These are phyloP conservation scores for Phialophora verrucosa DNA, from an alignment of 2,329 filamentous ascomycete genomes.

Conservation along the genomic window DNA sequence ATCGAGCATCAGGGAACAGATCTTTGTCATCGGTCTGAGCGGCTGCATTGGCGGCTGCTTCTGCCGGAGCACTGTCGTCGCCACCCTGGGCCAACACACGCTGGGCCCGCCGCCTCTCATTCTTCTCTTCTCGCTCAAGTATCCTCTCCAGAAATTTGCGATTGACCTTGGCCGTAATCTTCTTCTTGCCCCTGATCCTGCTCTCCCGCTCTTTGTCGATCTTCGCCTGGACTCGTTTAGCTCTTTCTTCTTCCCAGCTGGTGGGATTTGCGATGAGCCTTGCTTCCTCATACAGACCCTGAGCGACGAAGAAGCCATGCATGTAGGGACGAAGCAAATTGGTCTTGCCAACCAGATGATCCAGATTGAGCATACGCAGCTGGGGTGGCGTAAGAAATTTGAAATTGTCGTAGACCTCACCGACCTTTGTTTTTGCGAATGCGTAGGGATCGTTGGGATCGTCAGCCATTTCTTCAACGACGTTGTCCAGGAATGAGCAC, in stretches of 20 bases:
- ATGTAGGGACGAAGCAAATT: constrained; percentile 93
- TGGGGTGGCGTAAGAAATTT: constrained; percentile 94
- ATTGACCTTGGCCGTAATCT: constrained; percentile 89
- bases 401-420: constrained; percentile 96
- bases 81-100: constrained; percentile 61
- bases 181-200: constrained; percentile 91
- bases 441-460: constrained; percentile 68
- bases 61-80: constrained; percentile 53
- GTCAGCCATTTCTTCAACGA: constrained; percentile 98
- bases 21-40: constrained; percentile 54
- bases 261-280: constrained; percentile 91
- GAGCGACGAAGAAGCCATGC: constrained; percentile 98
- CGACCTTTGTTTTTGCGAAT: constrained; percentile 56
- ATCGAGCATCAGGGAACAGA: constrained; percentile 82
- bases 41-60: constrained; percentile 31
- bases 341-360: constrained; percentile 88
- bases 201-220: constrained; percentile 97
- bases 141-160: constrained; percentile 67
- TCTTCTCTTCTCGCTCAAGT: constrained; percentile 64
- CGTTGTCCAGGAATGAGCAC: constrained; percentile 95
- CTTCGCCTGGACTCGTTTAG: constrained; percentile 90
- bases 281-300: constrained; percentile 94
- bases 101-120: constrained; percentile 52
- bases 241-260: constrained; percentile 87
- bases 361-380: constrained; percentile 80